A percentile compares a stretch with the other conserved stretches of the same genome.
phyloP scores from a whole-genome alignment of 176 grass and related monocot genomes.

The Pontederia crassipes region DNA sequence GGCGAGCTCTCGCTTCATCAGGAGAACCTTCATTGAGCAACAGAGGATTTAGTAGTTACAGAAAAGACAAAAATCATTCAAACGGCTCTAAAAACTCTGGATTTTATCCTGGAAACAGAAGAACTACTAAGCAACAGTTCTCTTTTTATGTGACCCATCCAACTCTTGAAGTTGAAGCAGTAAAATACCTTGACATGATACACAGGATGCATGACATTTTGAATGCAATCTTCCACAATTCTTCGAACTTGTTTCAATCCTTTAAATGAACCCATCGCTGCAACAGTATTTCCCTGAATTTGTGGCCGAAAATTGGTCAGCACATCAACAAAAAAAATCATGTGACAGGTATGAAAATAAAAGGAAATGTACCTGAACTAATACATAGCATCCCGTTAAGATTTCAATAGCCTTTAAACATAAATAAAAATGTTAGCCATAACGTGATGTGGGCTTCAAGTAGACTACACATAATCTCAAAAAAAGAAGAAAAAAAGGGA shows the following conservation, averaged over 20 bases:
- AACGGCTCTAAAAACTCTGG: too few relatives aligned
- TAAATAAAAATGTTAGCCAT: neutral
- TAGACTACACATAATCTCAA: too few relatives aligned
- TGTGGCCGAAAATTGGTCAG: neutral
- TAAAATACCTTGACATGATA: constrained; percentile 81
- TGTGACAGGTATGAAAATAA: constrained; percentile 17
- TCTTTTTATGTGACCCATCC: neutral
- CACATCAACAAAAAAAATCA: neutral
- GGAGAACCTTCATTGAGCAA: constrained; percentile 47
- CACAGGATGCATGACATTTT: constrained; percentile 88
- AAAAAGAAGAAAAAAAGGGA: too few relatives aligned
- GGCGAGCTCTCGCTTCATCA: constrained; percentile 94
- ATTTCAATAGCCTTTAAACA: constrained; percentile 72
- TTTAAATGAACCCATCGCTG: constrained; percentile 82
- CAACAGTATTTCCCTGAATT: constrained; percentile 75
- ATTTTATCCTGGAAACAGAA: too few relatives aligned
- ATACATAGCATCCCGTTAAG: constrained; percentile 91
- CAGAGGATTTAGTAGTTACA: constrained; percentile 12
- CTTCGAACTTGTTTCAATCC: constrained; percentile 82
- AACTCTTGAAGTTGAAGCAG: neutral
- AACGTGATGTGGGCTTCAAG: neutral
- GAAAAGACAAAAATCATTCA: too few relatives aligned
- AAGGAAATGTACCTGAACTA: constrained; percentile 66
- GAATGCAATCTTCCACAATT: constrained; percentile 86
- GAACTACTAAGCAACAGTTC: neutral